A percentile compares a stretch with the other conserved stretches of the same genome.
Conservation (phyloP, 2,329 filamentous ascomycete genomes). For the Pseudogymnoascus sp. region DNA sequence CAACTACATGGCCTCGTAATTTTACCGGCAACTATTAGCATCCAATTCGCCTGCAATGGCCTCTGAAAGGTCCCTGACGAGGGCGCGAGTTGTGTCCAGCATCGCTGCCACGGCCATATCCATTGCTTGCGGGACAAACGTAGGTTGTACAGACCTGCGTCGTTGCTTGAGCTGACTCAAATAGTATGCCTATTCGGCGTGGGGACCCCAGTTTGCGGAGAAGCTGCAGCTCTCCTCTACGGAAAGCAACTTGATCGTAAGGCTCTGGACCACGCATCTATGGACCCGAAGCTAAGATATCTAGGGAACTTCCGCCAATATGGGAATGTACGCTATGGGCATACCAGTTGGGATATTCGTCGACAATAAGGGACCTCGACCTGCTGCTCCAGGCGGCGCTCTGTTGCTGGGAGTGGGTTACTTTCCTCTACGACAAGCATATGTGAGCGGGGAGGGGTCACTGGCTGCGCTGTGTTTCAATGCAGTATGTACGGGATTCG, state of each 20-base stretch:
- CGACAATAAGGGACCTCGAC: slow-evolving; percentile 72
- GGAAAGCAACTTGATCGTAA: slow-evolving; percentile 81
- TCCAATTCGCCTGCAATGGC: slow-evolving; percentile 29
- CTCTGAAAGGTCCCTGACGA: slow-evolving; percentile 46
- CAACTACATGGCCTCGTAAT: slow-evolving; percentile 5
- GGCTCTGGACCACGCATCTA: slow-evolving; percentile 23
- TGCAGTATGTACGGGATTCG: slow-evolving; percentile 77
- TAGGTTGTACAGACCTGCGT: slow-evolving; percentile 37
- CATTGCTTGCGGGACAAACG: slow-evolving; percentile 88
- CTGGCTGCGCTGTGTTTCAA: slow-evolving; percentile 67
- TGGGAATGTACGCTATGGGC: slow-evolving; percentile 90
- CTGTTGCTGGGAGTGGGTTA: slow-evolving; percentile 72
- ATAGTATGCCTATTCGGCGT: slow-evolving; percentile 96
- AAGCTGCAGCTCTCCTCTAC: slow-evolving; percentile 83
- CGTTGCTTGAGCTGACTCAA: slow-evolving; percentile 23
- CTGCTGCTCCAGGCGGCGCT: slow-evolving; percentile 69
- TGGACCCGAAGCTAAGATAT: slow-evolving; percentile 27
- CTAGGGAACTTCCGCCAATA: slow-evolving; percentile 65
- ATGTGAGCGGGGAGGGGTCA: slow-evolving; percentile 58
- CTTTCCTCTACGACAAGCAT: slow-evolving; percentile 76
- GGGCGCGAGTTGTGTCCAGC: slow-evolving; percentile 72
- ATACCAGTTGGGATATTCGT: slow-evolving; percentile 85
- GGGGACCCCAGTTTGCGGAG: slow-evolving; percentile 92
- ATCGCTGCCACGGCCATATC: slow-evolving; percentile 78
- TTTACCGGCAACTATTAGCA: slow-evolving; percentile 8